These are phyloP conservation scores for Periconia sp. DNA, from an alignment of 2,329 filamentous ascomycete genomes.

Conservation along the genomic window DNA sequence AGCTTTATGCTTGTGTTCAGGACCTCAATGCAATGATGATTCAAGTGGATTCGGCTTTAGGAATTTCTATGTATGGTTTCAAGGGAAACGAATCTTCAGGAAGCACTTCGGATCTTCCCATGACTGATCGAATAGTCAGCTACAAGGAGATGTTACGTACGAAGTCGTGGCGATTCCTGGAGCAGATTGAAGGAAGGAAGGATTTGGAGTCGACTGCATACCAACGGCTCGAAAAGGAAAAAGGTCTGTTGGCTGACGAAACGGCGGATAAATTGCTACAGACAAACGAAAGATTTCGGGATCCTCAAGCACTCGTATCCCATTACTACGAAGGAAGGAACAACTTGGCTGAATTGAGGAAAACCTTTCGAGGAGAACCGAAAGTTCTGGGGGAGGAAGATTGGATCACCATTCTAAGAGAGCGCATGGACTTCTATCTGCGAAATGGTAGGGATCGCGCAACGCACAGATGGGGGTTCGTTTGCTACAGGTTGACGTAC, in stretches of 20 bases:
- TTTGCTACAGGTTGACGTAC: constrained; percentile 22
- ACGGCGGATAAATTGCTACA: too few species aligned
- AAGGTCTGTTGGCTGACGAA: too few species aligned
- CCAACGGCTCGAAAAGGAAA: too few species aligned
- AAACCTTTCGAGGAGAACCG: constrained; percentile 10
- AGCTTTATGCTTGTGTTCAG: constrained; percentile 19
- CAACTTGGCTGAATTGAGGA: constrained; percentile 13
- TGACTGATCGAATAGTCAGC: not conserved
- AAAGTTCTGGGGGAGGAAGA: constrained; percentile 10
- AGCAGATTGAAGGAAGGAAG: constrained; percentile 7
- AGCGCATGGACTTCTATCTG: constrained; percentile 15
- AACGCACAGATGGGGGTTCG: constrained; percentile 19
- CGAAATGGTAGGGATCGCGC: constrained; percentile 5
- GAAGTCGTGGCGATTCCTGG: constrained; percentile 9
- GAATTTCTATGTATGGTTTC: constrained; percentile 20
- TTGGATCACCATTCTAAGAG: constrained; percentile 20
- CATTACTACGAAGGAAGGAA: constrained; percentile 15
- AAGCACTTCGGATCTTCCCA: constrained; percentile 6
- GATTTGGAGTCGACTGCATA: constrained; percentile 1
- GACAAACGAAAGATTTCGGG: constrained; percentile 13
- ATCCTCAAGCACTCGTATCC: constrained; percentile 12
- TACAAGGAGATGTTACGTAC: constrained; percentile 7
- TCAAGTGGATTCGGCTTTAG: constrained; percentile 10
- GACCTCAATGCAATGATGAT: constrained; percentile 14
- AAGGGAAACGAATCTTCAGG: constrained; percentile 9